Base-by-base conservation (phyloP, 768 basidiomycete species). In the Boletus reticulatus region DNA sequence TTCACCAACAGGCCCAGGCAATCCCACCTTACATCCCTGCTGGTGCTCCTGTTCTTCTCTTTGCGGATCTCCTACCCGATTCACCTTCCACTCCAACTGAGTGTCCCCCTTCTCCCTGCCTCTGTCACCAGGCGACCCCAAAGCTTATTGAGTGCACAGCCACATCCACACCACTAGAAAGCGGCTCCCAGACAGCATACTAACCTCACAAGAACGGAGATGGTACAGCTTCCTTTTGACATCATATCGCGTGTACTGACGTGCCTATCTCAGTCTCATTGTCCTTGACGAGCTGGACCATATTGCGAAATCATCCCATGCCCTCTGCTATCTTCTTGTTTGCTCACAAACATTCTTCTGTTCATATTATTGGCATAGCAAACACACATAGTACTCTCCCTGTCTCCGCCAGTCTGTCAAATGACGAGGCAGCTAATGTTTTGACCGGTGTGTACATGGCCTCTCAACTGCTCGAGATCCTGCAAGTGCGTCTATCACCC, bases 241-340 rank as follows among this genome's bases (percentile, higher is more conserved):
- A 27, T 34, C 24, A 8, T 46, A 43, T 7, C 3, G 49, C 37
- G 70, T 70, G 2, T 59, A 38, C 50, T 72, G 53, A 69, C 59
- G 27, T 50, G 45, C 39, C 20, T 34, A 5, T 43, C 56, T 4
- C 47, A 92, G 90, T 60, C 74, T 94, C 43, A 74, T 95, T 52
- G 78, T 94, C 47, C 82, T 95, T 32, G 92, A 95, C 67, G 92
- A 95, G 67, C 80, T 94, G 38, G 92, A 95, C 67, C 89, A 93
- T 67, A 83, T 92, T 59, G 81, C 84, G 16, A 77, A 84, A 4
- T 84, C 82, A 11, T 60, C 80, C 2, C 82, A 84, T 60, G 72
- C 81, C 10, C 75, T 93, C 44, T 67, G 72, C 84, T 12, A 72
- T 95, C 44, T 91, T 94, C 69, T 77, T 83, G 6, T 76, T 93